Evolutionary conservation across 768 basidiomycete species (phyloP).

Genomic region (Mycena latifolia): DNA sequence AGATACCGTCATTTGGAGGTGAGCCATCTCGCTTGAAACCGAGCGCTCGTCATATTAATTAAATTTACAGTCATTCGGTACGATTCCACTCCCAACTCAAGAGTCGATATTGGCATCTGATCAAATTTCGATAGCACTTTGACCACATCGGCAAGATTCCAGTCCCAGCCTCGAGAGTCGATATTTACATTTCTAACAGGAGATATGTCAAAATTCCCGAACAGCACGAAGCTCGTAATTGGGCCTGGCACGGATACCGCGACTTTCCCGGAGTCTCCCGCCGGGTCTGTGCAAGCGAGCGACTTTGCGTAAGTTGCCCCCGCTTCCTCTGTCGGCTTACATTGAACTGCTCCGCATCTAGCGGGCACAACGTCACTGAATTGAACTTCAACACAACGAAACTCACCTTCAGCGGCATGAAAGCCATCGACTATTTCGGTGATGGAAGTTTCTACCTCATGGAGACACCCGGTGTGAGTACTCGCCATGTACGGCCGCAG

Average conservation of each 20-base stretch:
- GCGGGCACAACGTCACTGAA: conserved; percentile 25
- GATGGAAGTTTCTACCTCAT: conserved; percentile 38
- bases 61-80: conserved; percentile 18
- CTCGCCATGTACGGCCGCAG: neutral
- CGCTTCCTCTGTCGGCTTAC: neutral
- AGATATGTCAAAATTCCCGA: conserved; percentile 37
- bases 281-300: conserved; percentile 17
- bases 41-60: neutral
- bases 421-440: conserved; percentile 30
- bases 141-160: conserved; percentile 21
- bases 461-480: conserved; percentile 31
- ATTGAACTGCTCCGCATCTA: neutral
- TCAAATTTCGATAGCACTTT: conserved; percentile 4
- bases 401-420: conserved; percentile 30
- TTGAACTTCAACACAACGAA: conserved; percentile 22
- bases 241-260: conserved; percentile 21
- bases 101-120: too few relatives aligned
- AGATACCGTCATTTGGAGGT: conserved; percentile 30
- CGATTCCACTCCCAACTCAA: too few relatives aligned
- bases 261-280: conserved; percentile 25
- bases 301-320: conserved; percentile 30
- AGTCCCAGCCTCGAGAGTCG: too few relatives aligned
- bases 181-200: too few relatives aligned
- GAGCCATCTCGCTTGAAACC: neutral
- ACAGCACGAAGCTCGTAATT: conserved; percentile 30